Conservation (phyloP, 2,329 filamentous ascomycete species). For the Myriosclerotinia curreyana region DNA sequence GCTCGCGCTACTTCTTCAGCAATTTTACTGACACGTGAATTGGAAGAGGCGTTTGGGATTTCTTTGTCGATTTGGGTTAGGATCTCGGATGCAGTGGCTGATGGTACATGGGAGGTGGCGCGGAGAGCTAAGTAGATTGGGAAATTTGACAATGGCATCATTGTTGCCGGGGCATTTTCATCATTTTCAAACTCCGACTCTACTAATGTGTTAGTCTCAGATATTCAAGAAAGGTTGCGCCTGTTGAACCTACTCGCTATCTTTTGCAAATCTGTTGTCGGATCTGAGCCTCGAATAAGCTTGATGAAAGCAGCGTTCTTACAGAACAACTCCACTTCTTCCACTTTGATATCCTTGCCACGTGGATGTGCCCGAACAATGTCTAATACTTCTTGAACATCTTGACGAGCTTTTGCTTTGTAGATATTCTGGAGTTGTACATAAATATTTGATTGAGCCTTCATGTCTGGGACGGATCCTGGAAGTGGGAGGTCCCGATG, state of each 20-base stretch:
- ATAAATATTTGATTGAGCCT: slow-evolving; percentile 87
- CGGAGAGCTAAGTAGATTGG: slow-evolving; percentile 67
- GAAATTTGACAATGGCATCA: slow-evolving; percentile 53
- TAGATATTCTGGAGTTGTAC: slow-evolving; percentile 89
- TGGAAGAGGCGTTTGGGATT: slow-evolving; percentile 48
- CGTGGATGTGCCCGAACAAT: slow-evolving; percentile 54
- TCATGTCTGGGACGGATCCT: slow-evolving; percentile 94
- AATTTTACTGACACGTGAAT: slow-evolving; percentile 51
- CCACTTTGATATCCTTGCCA: slow-evolving; percentile 57
- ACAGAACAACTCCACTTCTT: slow-evolving; percentile 87
- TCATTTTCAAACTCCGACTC: slow-evolving; percentile 55
- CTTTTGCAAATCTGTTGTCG: slow-evolving; percentile 27
- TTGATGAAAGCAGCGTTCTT: slow-evolving; percentile 94
- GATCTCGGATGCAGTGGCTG: slow-evolving; percentile 53
- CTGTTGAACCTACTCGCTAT: slow-evolving; percentile 32
- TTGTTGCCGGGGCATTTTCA: slow-evolving; percentile 44
- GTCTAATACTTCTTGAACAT: slow-evolving; percentile 70
- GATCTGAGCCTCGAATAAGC: slow-evolving; percentile 58
- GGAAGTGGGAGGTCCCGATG: slow-evolving; percentile 76
- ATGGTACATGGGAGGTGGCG: slow-evolving; percentile 49
- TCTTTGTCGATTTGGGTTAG: slow-evolving; percentile 46
- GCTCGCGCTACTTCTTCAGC: slow-evolving; percentile 71
- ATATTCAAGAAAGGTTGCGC: background rate
- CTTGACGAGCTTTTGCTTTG: slow-evolving; percentile 78
- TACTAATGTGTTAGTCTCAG: slow-evolving; percentile 40